phyloP scores from a whole-genome alignment of 345 rosid species.

The Hibiscus syriacus region DNA sequence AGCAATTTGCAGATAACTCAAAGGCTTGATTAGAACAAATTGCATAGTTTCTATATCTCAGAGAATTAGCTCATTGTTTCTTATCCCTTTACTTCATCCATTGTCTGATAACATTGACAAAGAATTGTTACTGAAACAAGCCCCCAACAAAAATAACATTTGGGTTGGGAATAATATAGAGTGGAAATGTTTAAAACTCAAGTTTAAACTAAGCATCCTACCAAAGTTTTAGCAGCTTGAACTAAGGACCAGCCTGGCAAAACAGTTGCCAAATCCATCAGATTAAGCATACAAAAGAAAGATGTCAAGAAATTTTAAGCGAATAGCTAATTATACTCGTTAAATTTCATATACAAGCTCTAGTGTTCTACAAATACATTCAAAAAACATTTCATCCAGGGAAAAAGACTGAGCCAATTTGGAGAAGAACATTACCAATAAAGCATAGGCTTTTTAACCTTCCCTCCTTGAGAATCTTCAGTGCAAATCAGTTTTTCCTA shows the following conservation, averaged over 20 bases:
- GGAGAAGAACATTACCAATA: constrained; percentile 4
- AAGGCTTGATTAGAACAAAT: not conserved
- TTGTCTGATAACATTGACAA: not conserved
- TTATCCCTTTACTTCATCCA: not conserved
- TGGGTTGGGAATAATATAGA: not conserved
- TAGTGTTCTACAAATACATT: constrained; percentile 5
- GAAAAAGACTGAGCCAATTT: not conserved
- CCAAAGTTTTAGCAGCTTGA: not conserved
- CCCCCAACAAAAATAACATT: not conserved
- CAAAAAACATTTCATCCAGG: not conserved
- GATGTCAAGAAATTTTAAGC: not conserved
- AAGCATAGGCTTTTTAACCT: not conserved
- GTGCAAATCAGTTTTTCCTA: not conserved
- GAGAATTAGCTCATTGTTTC: not conserved
- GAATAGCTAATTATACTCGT: not conserved
- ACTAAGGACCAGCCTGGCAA: constrained; percentile 1
- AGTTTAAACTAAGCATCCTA: not conserved
- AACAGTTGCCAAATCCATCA: not conserved
- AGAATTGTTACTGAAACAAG: not conserved
- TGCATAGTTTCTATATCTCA: not conserved
- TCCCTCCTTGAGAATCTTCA: not conserved
- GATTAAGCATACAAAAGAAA: not conserved
- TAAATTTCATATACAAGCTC: not conserved
- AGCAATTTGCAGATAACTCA: not conserved
- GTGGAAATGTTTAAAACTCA: not conserved